Base-by-base conservation (phyloP, 345 rosid species). In the Pistacia atlantica region DNA sequence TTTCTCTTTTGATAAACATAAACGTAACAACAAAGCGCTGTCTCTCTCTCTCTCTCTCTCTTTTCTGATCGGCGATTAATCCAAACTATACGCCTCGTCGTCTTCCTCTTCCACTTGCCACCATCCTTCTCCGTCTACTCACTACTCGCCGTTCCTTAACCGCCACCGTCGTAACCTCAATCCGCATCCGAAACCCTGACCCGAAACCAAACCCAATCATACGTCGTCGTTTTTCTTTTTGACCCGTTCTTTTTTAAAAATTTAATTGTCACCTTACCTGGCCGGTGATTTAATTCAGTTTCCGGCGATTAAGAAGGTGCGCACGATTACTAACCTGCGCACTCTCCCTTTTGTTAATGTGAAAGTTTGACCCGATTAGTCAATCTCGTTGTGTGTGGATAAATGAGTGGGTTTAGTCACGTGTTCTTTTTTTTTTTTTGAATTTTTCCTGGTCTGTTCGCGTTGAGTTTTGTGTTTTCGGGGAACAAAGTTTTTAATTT, bases 281-380 rank as follows among this genome's bases (percentile, higher is more conserved):
- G 77, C 81, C 83, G 82, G 86, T 75, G 82, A 73, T 77, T 67
- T 67, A 61, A 72, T 76, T 69, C 72, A 59, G 69, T 84, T 63
- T 37, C 92, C 91, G 93, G 90, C 87, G 87, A 85, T 84, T 81
- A 46, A 57, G 66, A 71, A 83, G 85, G 84, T 78, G 90, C 84
- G 89, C 83, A 69, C 76, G 80, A 82, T 86, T 85, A 28, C 73
- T 78, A 77, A 81, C 84, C 86, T 77, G 89, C 80, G 85, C 88
- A 80, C 82, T 75, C 35, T 71, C 67, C 84, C 74, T 38, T 65
- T 75, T 68, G 28, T 45, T 71, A 67, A 25, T 52, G 46, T 17
- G 51, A 58, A 42, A 25, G 31, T 84, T 77, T 51, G 78, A 73
- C 84, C 79, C 69, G 49, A 72, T 85, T 79, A 46, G 67, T 79